Base-by-base conservation (phyloP, 2,329 filamentous ascomycete genomes). In the Mycogone perniciosa region DNA sequence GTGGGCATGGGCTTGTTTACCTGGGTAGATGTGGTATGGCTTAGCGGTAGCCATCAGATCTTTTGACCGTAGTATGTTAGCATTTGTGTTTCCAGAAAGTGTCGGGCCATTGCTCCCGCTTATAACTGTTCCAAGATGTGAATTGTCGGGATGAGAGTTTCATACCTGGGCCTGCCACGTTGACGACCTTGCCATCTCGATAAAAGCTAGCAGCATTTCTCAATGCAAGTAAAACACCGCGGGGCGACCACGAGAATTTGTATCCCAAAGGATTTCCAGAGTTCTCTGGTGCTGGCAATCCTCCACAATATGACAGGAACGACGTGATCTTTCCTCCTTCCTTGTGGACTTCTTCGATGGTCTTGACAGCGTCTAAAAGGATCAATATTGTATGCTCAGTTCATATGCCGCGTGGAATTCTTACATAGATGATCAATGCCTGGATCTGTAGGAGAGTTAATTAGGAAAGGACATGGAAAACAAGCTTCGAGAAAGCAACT, bases 181-280 rank as follows among this genome's bases (percentile, higher is more conserved):
- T 77, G 60, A 86, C 80, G 57, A 86, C 70, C 74, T 91, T 80
- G 63, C 90, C 90, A 59, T 88, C 85, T 69, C 90, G 74, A 72
- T 84, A 92, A 76, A 82, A 91, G 61, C 80, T 89, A 63, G 88
- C 92, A n/a, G 82, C 75, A 74, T 96, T 96, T 60, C 86, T 76
- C 58, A 96, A 80, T 3, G 92, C 91, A 45, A 97, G 79, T 33
- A 97, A 77, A 34, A 96, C 90, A 67, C 92, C 92, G 50, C 90
- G 84, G 56, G 84, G 82, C 31, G 84, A 85, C 72, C 83, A 86
- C 5, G 85, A 89, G 77, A 95, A 67, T 56, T 95, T 96, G 81
- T 95, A 96, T 44, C 91, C 90, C 11, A 96, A 77, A 30, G 91
- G 90, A 76, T 96, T 96, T 70, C 86, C 86, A 6, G 87, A 92